Evolutionary conservation across 768 basidiomycete genomes (phyloP).

Genomic region (Xerocomellus dryophilus): DNA sequence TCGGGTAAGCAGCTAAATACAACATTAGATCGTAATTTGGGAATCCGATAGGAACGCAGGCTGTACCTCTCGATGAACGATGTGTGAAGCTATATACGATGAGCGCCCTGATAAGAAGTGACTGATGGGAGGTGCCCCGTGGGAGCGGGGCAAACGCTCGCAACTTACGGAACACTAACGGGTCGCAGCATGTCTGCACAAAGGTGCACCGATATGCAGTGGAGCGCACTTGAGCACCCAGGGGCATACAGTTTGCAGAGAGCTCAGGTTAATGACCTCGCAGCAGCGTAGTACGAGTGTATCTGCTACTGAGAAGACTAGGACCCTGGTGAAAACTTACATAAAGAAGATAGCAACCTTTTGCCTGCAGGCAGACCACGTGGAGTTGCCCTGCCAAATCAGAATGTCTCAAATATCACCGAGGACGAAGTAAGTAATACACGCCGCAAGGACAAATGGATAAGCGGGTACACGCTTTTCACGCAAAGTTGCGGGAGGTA

Average conservation of each 20-base stretch:
- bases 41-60: conserved; percentile 32
- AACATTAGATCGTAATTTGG: conserved; percentile 24
- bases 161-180: conserved; percentile 9
- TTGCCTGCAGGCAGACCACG: conserved; percentile 78
- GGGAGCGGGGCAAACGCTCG: conserved; percentile 23
- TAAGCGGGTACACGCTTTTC: conserved; percentile 55
- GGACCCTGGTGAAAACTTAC: conserved; percentile 32
- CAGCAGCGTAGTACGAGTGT: not conserved
- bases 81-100: conserved; percentile 38
- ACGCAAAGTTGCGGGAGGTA: conserved; percentile 41
- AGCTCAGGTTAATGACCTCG: not conserved
- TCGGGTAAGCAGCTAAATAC: conserved; percentile 14
- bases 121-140: conserved; percentile 45
- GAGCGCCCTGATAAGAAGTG: conserved; percentile 46
- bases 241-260: not conserved
- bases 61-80: conserved; percentile 25
- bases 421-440: conserved; percentile 32
- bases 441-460: conserved; percentile 39
- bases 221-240: not conserved
- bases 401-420: conserved; percentile 46
- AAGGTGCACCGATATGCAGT: not conserved
- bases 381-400: conserved; percentile 49
- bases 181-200: not conserved
- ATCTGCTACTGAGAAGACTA: conserved; percentile 9
- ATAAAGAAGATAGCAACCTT: conserved; percentile 41